Evolutionary conservation across 495 filamentous ascomycete genomes (phyloP).

Genomic region (Lepraria neglecta): DNA sequence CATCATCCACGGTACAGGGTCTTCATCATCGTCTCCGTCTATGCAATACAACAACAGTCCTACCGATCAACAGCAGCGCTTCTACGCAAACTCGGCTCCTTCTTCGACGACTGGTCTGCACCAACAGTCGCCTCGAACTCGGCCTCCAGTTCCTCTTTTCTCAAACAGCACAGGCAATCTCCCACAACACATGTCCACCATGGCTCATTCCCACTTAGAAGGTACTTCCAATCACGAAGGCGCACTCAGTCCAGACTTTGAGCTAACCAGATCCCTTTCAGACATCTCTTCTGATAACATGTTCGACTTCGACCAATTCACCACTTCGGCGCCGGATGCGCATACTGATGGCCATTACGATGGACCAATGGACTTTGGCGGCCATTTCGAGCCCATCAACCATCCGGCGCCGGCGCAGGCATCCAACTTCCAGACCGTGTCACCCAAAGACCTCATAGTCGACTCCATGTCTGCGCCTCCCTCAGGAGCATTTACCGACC

Average conservation of each 20-base stretch:
- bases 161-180: conserved; percentile 24
- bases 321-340: conserved; percentile 14
- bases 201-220: conserved; percentile 12
- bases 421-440: conserved; percentile 55
- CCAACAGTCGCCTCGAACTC: conserved; percentile 21
- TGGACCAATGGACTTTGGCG: conserved; percentile 12
- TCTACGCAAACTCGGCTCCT: conserved; percentile 26
- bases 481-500: conserved; percentile 72
- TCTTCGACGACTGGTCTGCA: conserved; percentile 22
- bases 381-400: conserved; percentile 27
- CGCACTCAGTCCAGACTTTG: not conserved
- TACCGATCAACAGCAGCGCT: conserved; percentile 24
- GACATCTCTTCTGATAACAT: conserved; percentile 15
- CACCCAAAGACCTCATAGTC: conserved; percentile 74
- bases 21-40: conserved; percentile 24
- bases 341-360: conserved; percentile 13
- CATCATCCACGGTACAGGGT: conserved; percentile 25
- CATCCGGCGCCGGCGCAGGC: conserved; percentile 31
- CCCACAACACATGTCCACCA: conserved; percentile 15
- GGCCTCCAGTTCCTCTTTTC: conserved; percentile 29
- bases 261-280: conserved; percentile 17
- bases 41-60: conserved; percentile 24
- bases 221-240: conserved; percentile 16
- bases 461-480: conserved; percentile 71
- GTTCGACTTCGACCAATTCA: conserved; percentile 15